A percentile compares a stretch with the other conserved stretches of the same genome.
phyloP scores from a whole-genome alignment of 805 yeast species.

The Kluyveromyces lactis region DNA sequence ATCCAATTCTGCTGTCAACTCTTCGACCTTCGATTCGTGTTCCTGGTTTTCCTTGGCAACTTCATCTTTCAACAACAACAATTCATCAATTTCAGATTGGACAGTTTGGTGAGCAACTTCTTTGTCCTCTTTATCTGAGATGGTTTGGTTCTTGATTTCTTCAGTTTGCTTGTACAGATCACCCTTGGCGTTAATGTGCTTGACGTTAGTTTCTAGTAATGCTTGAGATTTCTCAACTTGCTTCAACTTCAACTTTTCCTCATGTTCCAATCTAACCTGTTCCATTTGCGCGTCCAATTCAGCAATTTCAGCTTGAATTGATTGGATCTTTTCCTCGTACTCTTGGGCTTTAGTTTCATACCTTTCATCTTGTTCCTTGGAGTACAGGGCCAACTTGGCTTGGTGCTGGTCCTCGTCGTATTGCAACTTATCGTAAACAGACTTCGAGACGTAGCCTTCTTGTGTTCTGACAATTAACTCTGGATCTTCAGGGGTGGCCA shows the following conservation, averaged over 20 bases:
- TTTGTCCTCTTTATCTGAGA: constrained; percentile 18
- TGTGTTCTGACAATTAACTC: constrained; percentile 22
- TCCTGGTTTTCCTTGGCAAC: constrained; percentile 15
- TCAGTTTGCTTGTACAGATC: constrained; percentile 22
- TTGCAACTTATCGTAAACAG: constrained; percentile 21
- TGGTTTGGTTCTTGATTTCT: constrained; percentile 18
- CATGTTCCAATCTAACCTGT: constrained; percentile 15
- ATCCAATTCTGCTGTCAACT: constrained; percentile 20
- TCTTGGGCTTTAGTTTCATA: constrained; percentile 15
- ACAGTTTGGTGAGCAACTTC: constrained; percentile 16
- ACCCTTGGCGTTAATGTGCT: constrained; percentile 16
- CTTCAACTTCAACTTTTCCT: constrained; percentile 19
- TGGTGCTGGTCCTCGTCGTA: constrained; percentile 18
- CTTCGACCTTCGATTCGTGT: constrained; percentile 16
- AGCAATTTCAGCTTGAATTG: constrained; percentile 17
- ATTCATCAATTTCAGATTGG: constrained; percentile 21
- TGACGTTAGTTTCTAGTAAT: constrained; percentile 17
- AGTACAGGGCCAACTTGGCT: constrained; percentile 13
- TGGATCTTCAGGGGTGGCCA: constrained; percentile 26
- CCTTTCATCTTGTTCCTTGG: constrained; percentile 10
- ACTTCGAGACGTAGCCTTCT: constrained; percentile 22
- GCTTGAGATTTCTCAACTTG: constrained; percentile 16
- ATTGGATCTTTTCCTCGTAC: constrained; percentile 15
- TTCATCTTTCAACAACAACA: constrained; percentile 14
- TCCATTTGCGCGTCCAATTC: constrained; percentile 17